Conservation (phyloP, 2,329 filamentous ascomycete species). For the Zalaria obscura region DNA sequence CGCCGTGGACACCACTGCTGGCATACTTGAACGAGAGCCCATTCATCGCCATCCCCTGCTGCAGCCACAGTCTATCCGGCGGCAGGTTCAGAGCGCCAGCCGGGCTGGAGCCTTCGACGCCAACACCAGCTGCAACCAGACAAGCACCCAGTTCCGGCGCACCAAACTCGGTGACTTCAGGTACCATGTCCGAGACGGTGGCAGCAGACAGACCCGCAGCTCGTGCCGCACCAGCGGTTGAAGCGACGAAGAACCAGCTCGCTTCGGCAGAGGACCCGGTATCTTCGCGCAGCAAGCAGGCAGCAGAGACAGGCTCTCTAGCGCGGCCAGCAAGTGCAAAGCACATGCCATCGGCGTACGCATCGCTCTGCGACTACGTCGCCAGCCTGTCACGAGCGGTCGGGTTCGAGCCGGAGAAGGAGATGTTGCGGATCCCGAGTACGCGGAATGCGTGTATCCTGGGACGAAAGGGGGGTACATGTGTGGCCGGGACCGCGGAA, state of each 20-base stretch:
- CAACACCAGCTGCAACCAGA: conserved; percentile 9
- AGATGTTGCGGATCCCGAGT: conserved; percentile 81
- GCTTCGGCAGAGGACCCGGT: not conserved
- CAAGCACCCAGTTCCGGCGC: not conserved
- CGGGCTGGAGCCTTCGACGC: conserved; percentile 6
- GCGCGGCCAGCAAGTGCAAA: conserved; percentile 14
- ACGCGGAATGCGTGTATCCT: conserved; percentile 76
- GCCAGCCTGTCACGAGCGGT: conserved; percentile 54
- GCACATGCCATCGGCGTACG: conserved; percentile 55
- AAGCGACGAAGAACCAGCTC: not conserved
- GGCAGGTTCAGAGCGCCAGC: conserved; percentile 50
- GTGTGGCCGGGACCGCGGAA: too few species aligned
- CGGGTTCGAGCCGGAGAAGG: conserved; percentile 64
- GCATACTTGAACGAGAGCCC: conserved; percentile 61
- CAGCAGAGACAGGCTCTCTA: conserved; percentile 20
- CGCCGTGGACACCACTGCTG: conserved; percentile 86
- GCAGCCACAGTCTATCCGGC: conserved; percentile 75
- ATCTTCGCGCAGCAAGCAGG: conserved; percentile 8
- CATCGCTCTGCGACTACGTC: conserved; percentile 70
- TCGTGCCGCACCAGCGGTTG: not conserved
- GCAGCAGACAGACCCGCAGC: not conserved
- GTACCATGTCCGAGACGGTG: not conserved
- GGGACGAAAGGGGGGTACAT: conserved; percentile 34
- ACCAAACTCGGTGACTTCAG: not conserved
- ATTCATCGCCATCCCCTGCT: conserved; percentile 91